Conservation (phyloP, 805 yeast species). For the Starmerella stellata region DNA sequence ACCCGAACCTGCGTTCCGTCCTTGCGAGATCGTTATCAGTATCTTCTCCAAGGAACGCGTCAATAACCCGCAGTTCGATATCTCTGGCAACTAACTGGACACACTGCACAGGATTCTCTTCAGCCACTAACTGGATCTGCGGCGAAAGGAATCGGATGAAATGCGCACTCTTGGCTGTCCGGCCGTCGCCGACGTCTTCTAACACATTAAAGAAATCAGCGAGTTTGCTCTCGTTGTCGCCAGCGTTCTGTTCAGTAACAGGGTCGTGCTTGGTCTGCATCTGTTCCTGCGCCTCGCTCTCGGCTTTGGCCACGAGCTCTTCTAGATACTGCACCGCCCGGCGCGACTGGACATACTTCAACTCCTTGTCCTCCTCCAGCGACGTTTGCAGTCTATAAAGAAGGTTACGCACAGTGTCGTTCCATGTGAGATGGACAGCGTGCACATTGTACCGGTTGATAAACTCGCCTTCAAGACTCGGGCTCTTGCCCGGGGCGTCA, state of each 20-base stretch:
- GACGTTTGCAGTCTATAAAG: conserved; percentile 41
- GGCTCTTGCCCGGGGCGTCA: neutral
- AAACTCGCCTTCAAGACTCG: conserved; percentile 21
- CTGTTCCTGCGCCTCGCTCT: conserved; percentile 2
- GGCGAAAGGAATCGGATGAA: conserved; percentile 57
- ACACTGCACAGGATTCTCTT: conserved; percentile 36
- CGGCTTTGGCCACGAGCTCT: conserved; percentile 30
- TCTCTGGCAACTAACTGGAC: conserved; percentile 56
- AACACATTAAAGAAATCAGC: conserved; percentile 26
- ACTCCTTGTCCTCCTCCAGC: conserved; percentile 30
- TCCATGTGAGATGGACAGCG: conserved; percentile 63
- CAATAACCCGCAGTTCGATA: conserved; percentile 49
- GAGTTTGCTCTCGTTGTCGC: neutral
- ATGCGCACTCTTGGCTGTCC: conserved; percentile 33
- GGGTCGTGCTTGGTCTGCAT: neutral
- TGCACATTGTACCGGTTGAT: conserved; percentile 58
- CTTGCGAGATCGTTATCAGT: conserved; percentile 30
- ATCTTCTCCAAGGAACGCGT: conserved; percentile 33
- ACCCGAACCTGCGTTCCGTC: conserved; percentile 52
- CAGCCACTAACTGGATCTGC: conserved; percentile 54
- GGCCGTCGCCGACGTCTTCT: conserved; percentile 24
- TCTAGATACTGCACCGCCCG: conserved; percentile 35
- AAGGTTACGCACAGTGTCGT: conserved; percentile 45
- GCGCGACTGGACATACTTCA: conserved; percentile 29
- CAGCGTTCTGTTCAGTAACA: neutral